A percentile compares a stretch with the other conserved stretches of the same genome.
phyloP scores from a whole-genome alignment of 306 rosid genomes.

The Biancaea sappan region DNA sequence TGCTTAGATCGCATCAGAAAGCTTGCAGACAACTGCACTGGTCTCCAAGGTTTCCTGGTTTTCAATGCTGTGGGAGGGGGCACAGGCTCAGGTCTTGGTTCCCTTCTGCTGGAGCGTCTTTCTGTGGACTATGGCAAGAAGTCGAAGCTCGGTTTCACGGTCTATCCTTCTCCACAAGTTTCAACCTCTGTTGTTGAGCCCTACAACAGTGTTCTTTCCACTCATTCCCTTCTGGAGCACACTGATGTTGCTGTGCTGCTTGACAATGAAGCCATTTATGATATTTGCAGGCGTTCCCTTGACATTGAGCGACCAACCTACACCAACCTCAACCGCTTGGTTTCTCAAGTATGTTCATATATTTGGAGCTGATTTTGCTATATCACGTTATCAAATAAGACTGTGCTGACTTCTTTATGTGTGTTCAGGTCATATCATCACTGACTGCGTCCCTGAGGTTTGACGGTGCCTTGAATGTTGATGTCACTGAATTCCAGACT shows the following conservation, averaged over 20 bases:
- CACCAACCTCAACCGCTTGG: constrained; percentile 79
- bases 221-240: constrained; percentile 81
- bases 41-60: constrained; percentile 83
- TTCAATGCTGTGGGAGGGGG: constrained; percentile 90
- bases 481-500: constrained; percentile 82
- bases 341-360: constrained; percentile 57
- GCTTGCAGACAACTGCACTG: constrained; percentile 87
- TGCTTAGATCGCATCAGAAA: constrained; percentile 80
- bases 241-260: constrained; percentile 83
- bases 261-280: constrained; percentile 80
- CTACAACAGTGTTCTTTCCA: constrained; percentile 82
- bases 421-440: constrained; percentile 68
- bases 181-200: constrained; percentile 90
- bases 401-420: neutral
- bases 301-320: constrained; percentile 86
- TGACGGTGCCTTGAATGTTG: constrained; percentile 83
- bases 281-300: constrained; percentile 81
- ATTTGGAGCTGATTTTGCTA: neutral
- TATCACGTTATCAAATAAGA: neutral
- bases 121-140: constrained; percentile 84
- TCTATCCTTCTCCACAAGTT: constrained; percentile 81
- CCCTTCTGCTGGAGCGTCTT: constrained; percentile 75
- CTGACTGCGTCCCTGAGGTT: constrained; percentile 78
- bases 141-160: constrained; percentile 84
- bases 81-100: constrained; percentile 86